Base-by-base conservation (phyloP, 2,329 filamentous ascomycete species). In the Ophiostoma novo-ulmi region DNA sequence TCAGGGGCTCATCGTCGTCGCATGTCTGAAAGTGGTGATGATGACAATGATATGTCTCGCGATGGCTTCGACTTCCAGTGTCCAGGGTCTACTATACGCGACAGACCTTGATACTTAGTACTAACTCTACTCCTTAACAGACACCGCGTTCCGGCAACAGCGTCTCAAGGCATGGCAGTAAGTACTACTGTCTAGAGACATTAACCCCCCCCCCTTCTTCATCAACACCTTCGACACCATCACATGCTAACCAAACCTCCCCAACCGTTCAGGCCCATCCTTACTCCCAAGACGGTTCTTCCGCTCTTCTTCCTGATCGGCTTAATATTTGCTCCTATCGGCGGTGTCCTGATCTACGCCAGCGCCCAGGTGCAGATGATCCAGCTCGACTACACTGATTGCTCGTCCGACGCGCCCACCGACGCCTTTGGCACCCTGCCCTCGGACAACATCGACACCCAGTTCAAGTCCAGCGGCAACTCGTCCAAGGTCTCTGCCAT, bases 91-190 rank as follows among this genome's bases (percentile, higher is more conserved):
- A 48, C 44, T 48, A 48, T 48, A 7, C 1, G 44, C 44, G 17
- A 3, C 31, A 31, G 2, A 48, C 20, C n/a, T n/a, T 8, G 5
- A 63, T 35, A 52, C 14, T 35, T 13, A 1, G 14, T 63, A 14
- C 58, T 63, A 35, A 63, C 58, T 22, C 5, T 39, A 44, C 5
- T 48, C 36, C 8, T 38, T n/a, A 17, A 64, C 48, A 97, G 93
- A 98, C 82, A 98, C 94, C 72, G 95, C 95, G 13, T 99, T 98
- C 79, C 88, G 95, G 76, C 95, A 99, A 80, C 95, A 99, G 81
- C 89, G 95, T 78, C 82, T 99, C 80, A 97, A 98, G 82, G 95
- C 95, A 83, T 99, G 95, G 95, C 95, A 99, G 91, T 96, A 85
- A 81, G 93, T 87, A 58, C n/a, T n/a, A n/a, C n/a, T n/a, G 5